A percentile compares a stretch with the other conserved stretches of the same genome.
Evolutionary conservation across 257 asterid genomes (phyloP).

Genomic region (Eustoma russellianum): DNA sequence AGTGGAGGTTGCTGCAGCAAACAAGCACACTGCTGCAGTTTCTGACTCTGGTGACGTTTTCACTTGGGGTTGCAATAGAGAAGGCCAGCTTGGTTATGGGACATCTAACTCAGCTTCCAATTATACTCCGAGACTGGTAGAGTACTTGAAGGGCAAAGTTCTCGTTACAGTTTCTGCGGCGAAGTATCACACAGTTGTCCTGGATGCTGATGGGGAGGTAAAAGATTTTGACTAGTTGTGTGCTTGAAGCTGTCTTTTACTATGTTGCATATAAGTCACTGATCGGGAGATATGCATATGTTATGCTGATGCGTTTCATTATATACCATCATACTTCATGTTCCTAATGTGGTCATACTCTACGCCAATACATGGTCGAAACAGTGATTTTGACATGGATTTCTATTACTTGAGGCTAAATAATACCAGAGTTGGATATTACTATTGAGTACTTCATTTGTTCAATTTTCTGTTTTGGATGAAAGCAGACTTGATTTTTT

Average conservation of each 20-base stretch:
- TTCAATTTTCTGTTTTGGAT: too few relatives aligned
- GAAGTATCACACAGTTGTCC: conserved; percentile 82
- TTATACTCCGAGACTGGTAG: conserved; percentile 89
- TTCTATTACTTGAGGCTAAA: too few relatives aligned
- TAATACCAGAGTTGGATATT: too few relatives aligned
- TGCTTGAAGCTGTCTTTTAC: neutral
- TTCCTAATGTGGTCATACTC: too few relatives aligned
- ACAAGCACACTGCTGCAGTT: conserved; percentile 91
- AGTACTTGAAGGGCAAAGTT: conserved; percentile 77
- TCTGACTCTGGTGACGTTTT: conserved; percentile 84
- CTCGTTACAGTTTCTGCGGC: conserved; percentile 77
- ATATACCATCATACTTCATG: too few relatives aligned
- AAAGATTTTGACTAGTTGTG: neutral
- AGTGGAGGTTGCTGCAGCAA: conserved; percentile 91
- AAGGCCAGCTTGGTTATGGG: conserved; percentile 99
- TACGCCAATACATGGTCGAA: too few relatives aligned
- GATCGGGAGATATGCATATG: neutral
- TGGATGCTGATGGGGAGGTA: conserved; percentile 98
- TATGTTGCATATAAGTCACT: too few relatives aligned
- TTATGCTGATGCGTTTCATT: too few relatives aligned
- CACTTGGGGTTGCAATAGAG: conserved; percentile 99
- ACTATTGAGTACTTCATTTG: too few relatives aligned
- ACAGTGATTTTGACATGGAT: too few relatives aligned
- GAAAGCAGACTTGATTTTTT: too few relatives aligned
- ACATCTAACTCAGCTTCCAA: conserved; percentile 96